Conservation (phyloP, 768 basidiomycete genomes). For the Lactarius vividus region DNA sequence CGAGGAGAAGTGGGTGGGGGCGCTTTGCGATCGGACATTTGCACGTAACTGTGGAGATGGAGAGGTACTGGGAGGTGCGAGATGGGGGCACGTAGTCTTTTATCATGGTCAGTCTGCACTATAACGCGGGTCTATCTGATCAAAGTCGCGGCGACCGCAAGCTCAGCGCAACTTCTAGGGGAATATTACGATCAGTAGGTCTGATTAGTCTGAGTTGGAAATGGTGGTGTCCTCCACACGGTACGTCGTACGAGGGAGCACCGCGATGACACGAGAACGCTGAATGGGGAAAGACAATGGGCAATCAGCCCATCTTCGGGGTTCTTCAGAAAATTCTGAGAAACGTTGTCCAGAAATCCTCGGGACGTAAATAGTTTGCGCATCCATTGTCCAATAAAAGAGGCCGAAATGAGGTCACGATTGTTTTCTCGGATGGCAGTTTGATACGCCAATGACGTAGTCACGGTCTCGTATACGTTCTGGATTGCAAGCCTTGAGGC, state of each 20-base stretch:
- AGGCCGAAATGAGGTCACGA: background rate
- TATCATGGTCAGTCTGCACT: background rate
- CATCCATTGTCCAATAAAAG: background rate
- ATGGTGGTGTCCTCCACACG: slow-evolving; percentile 5
- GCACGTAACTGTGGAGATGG: background rate
- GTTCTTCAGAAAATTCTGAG: background rate
- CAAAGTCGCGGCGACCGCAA: background rate
- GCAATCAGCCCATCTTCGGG: background rate
- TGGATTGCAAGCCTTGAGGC: background rate
- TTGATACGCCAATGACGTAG: background rate
- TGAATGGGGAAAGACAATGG: slow-evolving; percentile 4
- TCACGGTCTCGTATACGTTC: background rate
- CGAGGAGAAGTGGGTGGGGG: background rate
- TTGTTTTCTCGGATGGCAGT: background rate
- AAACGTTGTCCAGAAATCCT: background rate
- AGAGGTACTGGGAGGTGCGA: background rate
- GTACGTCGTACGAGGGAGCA: slow-evolving; percentile 4
- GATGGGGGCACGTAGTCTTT: background rate
- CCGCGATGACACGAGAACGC: background rate
- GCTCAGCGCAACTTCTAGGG: slow-evolving; percentile 10
- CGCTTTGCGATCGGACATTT: background rate
- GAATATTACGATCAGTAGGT: slow-evolving; percentile 1
- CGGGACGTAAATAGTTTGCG: background rate
- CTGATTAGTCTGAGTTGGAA: slow-evolving; percentile 14
- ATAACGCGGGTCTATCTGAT: background rate